phyloP scores from a whole-genome alignment of 163 green algal genomes.

The Chlamydomonas reinhardtii region DNA sequence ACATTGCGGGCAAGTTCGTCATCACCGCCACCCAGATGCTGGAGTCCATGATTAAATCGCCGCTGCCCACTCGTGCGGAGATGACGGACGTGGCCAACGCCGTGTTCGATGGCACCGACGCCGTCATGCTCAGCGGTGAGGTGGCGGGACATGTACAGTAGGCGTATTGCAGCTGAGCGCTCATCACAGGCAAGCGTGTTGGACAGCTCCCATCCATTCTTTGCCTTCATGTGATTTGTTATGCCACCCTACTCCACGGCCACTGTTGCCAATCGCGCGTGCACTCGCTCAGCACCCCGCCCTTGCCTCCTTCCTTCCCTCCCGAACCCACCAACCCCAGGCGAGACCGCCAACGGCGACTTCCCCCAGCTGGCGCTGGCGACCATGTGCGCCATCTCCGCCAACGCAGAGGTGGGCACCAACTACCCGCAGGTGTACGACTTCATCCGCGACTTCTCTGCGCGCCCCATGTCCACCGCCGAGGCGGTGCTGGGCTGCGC shows the following conservation, averaged over 20 bases:
- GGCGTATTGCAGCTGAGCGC: too few species aligned
- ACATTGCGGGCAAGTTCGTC: conserved; percentile 81
- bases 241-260: neutral
- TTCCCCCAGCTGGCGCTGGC: conserved; percentile 69
- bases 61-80: conserved; percentile 85
- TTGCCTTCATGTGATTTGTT: too few species aligned
- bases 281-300: too few species aligned
- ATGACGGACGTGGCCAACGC: conserved; percentile 87
- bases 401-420: conserved; percentile 58
- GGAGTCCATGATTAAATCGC: conserved; percentile 85
- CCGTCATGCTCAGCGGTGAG: conserved; percentile 78
- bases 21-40: conserved; percentile 80
- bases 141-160: too few species aligned
- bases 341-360: conserved; percentile 81
- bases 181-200: too few species aligned
- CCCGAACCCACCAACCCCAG: neutral
- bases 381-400: conserved; percentile 77
- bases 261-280: too few species aligned
- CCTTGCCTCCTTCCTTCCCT: too few species aligned
- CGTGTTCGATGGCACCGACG: conserved; percentile 81
- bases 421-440: conserved; percentile 71
- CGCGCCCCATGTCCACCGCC: conserved; percentile 67
- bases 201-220: too few species aligned
- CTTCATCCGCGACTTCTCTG: conserved; percentile 73
- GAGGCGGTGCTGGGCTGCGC: conserved; percentile 71